Base-by-base conservation (phyloP, 495 filamentous ascomycete species). In the Annulohypoxylon maeteangense region DNA sequence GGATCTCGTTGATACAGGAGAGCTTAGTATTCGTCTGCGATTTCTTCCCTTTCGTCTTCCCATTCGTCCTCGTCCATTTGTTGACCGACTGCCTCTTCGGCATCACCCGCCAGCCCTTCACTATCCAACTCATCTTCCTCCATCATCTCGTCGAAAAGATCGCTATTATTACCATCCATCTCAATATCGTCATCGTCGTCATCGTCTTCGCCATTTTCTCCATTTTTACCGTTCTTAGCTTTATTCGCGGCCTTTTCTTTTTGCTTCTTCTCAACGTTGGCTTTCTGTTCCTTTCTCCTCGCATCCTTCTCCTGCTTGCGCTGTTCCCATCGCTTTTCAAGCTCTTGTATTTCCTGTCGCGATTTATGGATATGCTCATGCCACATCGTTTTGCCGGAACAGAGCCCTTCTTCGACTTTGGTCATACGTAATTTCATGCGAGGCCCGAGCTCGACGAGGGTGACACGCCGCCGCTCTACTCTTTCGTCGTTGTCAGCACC, bases 361-460 rank as follows among this genome's bases (percentile, higher is more conserved):
- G 90, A 89, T 84, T 98, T 99, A 72, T 87, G 86, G 60, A 97
- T 86, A 74, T 90, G 95, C 74, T 97, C 93, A 80, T 99, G 96
- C 95, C 96, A 98, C 91, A 99, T 92, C 34, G 97, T 87, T 80
- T 93, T 94, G 40, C 95, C 95, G 32, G 88, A 87, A 75, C 94
- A 98, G 11, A 98, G 78, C 14, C 94, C 96, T 68, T 98, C 96
- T 77, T 99, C 95, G 10, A 99, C 94, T 81, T 99, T 98, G 57
- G 91, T 90, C 87, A 99, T 86, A 44, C 95, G 88, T 32, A 99
- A 80, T 72, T 87, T 90, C 90, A 99, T 88, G 57, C 95, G 90
- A 2, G 95, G 95, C 0, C 95, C 95, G 7, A 98, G 82, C 78
- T 99, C 95, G 2, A 96, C 89, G 23, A 98, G 81, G 76, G 95